phyloP scores from a whole-genome alignment of 2,329 filamentous ascomycete species.

The Penicillium rolfsii region DNA sequence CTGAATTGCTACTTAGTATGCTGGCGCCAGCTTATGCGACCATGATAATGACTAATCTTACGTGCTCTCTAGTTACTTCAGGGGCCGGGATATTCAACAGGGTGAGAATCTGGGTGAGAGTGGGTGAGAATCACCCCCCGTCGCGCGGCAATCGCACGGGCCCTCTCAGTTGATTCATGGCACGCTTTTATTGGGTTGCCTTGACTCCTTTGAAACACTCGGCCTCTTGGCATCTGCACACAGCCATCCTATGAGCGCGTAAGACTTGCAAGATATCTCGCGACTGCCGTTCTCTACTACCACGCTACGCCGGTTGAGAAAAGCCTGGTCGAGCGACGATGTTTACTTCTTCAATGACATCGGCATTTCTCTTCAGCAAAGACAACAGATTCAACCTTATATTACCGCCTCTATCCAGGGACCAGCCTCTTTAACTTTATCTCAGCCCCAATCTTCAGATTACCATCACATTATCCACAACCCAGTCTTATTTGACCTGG shows the following conservation, averaged over 20 bases:
- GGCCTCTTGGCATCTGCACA: too few relatives aligned
- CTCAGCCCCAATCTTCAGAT: neutral
- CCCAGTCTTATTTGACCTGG: slow-evolving; percentile 14
- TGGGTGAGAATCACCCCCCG: too few relatives aligned
- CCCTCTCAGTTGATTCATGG: too few relatives aligned
- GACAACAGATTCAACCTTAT: neutral
- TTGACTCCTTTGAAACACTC: too few relatives aligned
- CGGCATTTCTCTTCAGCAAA: neutral
- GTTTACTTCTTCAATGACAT: slow-evolving; percentile 5
- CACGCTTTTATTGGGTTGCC: too few relatives aligned
- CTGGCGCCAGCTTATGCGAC: too few relatives aligned
- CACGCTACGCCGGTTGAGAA: slow-evolving; percentile 16
- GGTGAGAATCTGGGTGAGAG: too few relatives aligned
- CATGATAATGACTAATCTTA: too few relatives aligned
- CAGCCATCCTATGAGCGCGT: slow-evolving; percentile 9
- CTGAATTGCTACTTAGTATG: too few relatives aligned
- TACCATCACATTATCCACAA: slow-evolving; percentile 14
- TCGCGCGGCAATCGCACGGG: too few relatives aligned
- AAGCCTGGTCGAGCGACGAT: slow-evolving; percentile 11
- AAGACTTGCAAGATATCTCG: slow-evolving; percentile 11
- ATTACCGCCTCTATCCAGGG: slow-evolving; percentile 4
- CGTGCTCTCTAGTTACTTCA: too few relatives aligned
- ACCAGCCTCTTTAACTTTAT: neutral
- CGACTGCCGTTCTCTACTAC: slow-evolving; percentile 17
- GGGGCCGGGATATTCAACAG: too few relatives aligned